A percentile compares a stretch with the other conserved stretches of the same genome.
These are phyloP conservation scores for Calycina marina DNA, from an alignment of 2,329 filamentous ascomycete genomes.

Conservation along the genomic window DNA sequence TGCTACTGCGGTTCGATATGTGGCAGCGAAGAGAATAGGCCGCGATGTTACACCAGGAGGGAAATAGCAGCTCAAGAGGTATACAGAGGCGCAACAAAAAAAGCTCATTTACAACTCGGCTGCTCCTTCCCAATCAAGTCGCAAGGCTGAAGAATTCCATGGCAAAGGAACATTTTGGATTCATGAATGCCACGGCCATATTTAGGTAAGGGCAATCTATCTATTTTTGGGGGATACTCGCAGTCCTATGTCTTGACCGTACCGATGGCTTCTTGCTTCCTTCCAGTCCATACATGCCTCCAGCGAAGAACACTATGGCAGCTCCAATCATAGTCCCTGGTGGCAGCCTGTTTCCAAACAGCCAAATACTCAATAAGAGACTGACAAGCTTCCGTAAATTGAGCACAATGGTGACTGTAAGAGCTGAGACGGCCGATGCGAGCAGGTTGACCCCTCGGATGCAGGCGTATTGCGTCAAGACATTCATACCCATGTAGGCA, in stretches of 20 bases:
- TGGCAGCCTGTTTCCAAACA: conserved; percentile 79
- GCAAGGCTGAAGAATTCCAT: too few species aligned
- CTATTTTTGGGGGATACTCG: too few species aligned
- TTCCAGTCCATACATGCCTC: conserved; percentile 81
- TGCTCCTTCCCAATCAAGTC: too few species aligned
- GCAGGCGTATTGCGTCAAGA: conserved; percentile 84
- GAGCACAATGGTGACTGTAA: conserved; percentile 91
- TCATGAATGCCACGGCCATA: too few species aligned
- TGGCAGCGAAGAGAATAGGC: too few species aligned
- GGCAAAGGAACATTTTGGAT: too few species aligned
- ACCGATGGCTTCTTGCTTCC: conserved; percentile 23
- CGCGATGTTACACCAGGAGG: too few species aligned
- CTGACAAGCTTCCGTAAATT: conserved; percentile 93
- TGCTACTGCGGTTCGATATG: too few species aligned
- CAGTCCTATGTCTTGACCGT: conserved; percentile 20
- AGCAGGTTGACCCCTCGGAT: conserved; percentile 95
- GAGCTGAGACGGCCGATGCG: conserved; percentile 71
- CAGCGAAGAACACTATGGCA: conserved; percentile 73
- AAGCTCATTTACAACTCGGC: too few species aligned
- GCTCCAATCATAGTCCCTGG: conserved; percentile 68
- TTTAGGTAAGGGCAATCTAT: too few species aligned
- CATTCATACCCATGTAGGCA: conserved; percentile 58
- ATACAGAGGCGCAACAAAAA: too few species aligned
- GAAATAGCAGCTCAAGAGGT: too few species aligned
- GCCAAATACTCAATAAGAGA: conserved; percentile 76